These are phyloP conservation scores for Schizophyllum commune DNA, from an alignment of 1,284 basidiomycete genomes.

Conservation along the genomic window DNA sequence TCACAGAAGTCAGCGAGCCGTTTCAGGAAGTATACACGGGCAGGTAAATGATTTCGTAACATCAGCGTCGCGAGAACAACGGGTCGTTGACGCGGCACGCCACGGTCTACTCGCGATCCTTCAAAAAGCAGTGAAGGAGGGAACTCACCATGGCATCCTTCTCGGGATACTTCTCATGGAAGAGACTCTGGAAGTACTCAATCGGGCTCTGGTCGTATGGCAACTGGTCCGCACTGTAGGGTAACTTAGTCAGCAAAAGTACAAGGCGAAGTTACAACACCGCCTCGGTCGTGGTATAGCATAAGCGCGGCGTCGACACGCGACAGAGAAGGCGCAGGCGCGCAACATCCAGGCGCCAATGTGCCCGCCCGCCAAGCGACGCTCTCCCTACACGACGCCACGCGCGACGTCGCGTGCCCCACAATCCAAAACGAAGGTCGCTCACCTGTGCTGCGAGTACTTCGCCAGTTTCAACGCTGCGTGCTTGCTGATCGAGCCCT, in stretches of 20 bases:
- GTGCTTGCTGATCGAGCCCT: slow-evolving; percentile 88
- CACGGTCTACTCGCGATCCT: too few relatives aligned
- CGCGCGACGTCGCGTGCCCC: too few relatives aligned
- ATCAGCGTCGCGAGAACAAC: background rate
- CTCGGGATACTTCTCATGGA: slow-evolving; percentile 84
- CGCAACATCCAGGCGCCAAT: too few relatives aligned
- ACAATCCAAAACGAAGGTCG: background rate
- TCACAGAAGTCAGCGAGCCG: background rate
- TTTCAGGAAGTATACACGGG: background rate
- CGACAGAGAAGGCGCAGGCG: too few relatives aligned
- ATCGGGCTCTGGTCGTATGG: slow-evolving; percentile 91
- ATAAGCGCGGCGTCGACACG: too few relatives aligned
- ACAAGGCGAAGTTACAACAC: too few relatives aligned
- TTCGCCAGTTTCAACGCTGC: slow-evolving; percentile 89
- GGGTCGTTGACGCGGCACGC: too few relatives aligned
- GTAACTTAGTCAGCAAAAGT: background rate
- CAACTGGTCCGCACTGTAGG: slow-evolving; percentile 79
- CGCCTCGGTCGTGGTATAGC: too few relatives aligned
- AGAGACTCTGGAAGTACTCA: slow-evolving; percentile 88
- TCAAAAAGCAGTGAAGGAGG: slow-evolving; percentile 1
- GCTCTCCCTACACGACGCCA: too few relatives aligned
- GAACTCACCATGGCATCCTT: slow-evolving; percentile 68
- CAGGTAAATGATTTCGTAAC: slow-evolving; percentile 6
- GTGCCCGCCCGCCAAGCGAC: too few relatives aligned
- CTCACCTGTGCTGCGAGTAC: slow-evolving; percentile 86